phyloP scores from a whole-genome alignment of 768 basidiomycete genomes.

The Amanita phalloides region DNA sequence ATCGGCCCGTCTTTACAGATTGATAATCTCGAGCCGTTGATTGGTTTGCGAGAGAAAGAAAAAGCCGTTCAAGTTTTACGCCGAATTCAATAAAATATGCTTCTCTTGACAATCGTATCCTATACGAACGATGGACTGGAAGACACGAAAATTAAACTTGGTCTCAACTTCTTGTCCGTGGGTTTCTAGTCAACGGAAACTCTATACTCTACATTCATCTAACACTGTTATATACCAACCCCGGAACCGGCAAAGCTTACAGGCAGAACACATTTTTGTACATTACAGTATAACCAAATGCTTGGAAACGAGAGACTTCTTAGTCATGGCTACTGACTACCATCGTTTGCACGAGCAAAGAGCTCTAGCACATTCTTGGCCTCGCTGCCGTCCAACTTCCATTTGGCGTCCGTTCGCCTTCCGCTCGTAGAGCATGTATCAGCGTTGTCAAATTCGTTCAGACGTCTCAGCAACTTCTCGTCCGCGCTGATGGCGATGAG shows the following conservation, averaged over 20 bases:
- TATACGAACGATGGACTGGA: too few relatives aligned
- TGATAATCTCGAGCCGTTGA: too few relatives aligned
- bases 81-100: too few relatives aligned
- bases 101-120: too few relatives aligned
- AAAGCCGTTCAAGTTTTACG: too few relatives aligned
- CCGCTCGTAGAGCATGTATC: conserved; percentile 65
- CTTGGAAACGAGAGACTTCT: neutral
- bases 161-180: too few relatives aligned
- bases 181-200: neutral
- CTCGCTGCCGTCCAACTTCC: conserved; percentile 37
- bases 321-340: neutral
- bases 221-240: neutral
- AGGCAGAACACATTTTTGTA: too few relatives aligned
- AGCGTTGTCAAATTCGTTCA: conserved; percentile 64
- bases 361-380: conserved; percentile 18
- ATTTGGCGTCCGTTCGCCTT: conserved; percentile 72
- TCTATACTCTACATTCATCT: neutral
- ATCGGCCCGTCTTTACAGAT: too few relatives aligned
- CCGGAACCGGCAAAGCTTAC: too few relatives aligned
- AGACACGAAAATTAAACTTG: too few relatives aligned
- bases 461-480: conserved; percentile 64
- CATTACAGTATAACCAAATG: too few relatives aligned
- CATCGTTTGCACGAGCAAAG: conserved; percentile 12
- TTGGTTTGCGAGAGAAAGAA: too few relatives aligned
- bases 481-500: conserved; percentile 62